Percentiles rank a stretch among this genome's conserved stretches.
Conservation (phyloP, 2,329 filamentous ascomycete genomes). For the Berkeleyomyces rouxiae region DNA sequence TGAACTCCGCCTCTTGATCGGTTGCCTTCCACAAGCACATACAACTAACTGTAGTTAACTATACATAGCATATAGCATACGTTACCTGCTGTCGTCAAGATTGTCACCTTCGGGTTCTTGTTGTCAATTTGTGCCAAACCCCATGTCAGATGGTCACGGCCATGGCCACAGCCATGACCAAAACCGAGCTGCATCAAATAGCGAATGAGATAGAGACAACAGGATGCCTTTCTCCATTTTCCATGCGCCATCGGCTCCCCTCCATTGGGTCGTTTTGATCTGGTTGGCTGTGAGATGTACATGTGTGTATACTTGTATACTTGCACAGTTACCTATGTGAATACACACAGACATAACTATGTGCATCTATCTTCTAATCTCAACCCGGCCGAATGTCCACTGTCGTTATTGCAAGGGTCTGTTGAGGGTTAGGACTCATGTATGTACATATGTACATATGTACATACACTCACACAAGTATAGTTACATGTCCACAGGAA, state of each 20-base stretch:
- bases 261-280: neutral
- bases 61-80: too few species aligned
- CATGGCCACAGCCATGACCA: neutral
- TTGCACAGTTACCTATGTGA: neutral
- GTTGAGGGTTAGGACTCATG: neutral
- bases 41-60: too few species aligned
- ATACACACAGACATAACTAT: too few species aligned
- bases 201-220: neutral
- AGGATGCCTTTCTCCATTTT: neutral
- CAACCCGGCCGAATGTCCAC: too few species aligned
- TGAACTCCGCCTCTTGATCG: neutral
- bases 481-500: too few species aligned
- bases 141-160: neutral
- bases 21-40: too few species aligned
- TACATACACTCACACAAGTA: too few species aligned
- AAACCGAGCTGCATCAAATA: neutral
- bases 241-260: neutral
- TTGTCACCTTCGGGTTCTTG: neutral
- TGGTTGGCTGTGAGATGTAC: neutral
- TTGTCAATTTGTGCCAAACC: neutral
- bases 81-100: too few species aligned
- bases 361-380: too few species aligned
- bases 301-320: neutral
- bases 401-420: neutral
- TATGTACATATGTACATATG: neutral